Evolutionary conservation across 352 stramenopile genomes (phyloP), one percentile per base, ranked within the genome.

Genomic region (Pythium sp.): DNA sequence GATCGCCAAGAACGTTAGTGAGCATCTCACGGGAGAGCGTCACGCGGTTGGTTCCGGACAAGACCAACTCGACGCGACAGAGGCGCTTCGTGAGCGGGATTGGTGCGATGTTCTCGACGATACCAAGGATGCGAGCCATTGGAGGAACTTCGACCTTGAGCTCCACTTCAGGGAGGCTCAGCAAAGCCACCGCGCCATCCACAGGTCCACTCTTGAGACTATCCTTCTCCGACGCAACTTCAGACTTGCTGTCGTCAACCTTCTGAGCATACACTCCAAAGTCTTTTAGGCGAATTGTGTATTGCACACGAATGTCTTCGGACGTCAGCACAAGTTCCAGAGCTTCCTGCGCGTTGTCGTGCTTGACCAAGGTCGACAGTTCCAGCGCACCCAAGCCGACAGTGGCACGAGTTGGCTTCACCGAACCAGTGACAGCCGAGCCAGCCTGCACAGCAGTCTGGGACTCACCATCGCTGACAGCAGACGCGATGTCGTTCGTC

Each of bases 71-170:
- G n/a, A 87, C 75, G 54, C 69, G 76, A 0, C 72, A 73, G 1
- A 79, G 6, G 9, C 81, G 80, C 58, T 81, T 75, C 12, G 74
- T 66, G 11, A 89, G 70, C 18, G 80, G 75, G 28, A 90, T 75
- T 6, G 81, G 82, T 58, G 75, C 72, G 59, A 89, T 72, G 36
- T 79, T 73, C 61, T 87, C 77, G n/a, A 90, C 82, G 55, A 90
- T 77, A 11, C 74, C 77, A 28, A 90, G 71, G 49, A 88, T 62
- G 28, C 80, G 72, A n/a, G 72, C 71, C 69, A 90, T 87, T 11
- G 82, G 79, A 3, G 82, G 79, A 15, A 90, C 72, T 26, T 80
- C 81, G 14, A 87, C 62, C 55, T 80, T 85, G 30, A 89, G 63
- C 20, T 78, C 69, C 9, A 90, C 46, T 3, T 70, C 71, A 11